Evolutionary conservation across 2,329 filamentous ascomycete species (phyloP).

Genomic region (Leptodontidium sp.): DNA sequence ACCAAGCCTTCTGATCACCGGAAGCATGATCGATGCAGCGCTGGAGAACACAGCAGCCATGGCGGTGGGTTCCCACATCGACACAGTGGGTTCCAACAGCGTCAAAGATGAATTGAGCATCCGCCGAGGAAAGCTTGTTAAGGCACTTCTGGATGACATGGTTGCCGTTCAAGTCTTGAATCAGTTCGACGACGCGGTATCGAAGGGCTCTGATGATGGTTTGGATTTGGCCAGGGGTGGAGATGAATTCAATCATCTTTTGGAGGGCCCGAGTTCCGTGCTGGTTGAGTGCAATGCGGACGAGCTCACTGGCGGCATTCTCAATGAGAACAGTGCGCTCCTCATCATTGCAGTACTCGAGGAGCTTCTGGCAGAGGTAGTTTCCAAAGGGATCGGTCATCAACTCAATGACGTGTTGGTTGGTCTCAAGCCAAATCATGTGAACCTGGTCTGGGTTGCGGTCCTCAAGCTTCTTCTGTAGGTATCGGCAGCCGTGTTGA

Average conservation of each 20-base stretch:
- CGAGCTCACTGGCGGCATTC: conserved; percentile 87
- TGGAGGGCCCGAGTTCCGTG: conserved; percentile 95
- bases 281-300: conserved; percentile 94
- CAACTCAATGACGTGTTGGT: conserved; percentile 91
- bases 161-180: conserved; percentile 97
- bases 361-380: conserved; percentile 97
- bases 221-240: conserved; percentile 82
- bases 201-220: conserved; percentile 88
- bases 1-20: conserved; percentile 84
- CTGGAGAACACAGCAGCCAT: conserved; percentile 97
- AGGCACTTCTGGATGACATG: conserved; percentile 99
- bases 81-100: conserved; percentile 89
- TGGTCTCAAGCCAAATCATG: conserved; percentile 94
- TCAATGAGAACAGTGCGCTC: conserved; percentile 93
- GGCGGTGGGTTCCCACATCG: conserved; percentile 93
- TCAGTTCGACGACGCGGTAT: conserved; percentile 87
- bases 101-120: conserved; percentile 97
- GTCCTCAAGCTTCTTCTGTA: conserved; percentile 97
- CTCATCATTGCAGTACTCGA: conserved; percentile 94
- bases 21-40: conserved; percentile 98
- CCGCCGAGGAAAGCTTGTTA: conserved; percentile 84
- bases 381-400: conserved; percentile 99
- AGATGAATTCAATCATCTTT: conserved; percentile 99
- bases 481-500: conserved; percentile 94
- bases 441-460: conserved; percentile 83